Conservation (phyloP, 176 grass and related monocot genomes). For the Aechmea fasciata region DNA sequence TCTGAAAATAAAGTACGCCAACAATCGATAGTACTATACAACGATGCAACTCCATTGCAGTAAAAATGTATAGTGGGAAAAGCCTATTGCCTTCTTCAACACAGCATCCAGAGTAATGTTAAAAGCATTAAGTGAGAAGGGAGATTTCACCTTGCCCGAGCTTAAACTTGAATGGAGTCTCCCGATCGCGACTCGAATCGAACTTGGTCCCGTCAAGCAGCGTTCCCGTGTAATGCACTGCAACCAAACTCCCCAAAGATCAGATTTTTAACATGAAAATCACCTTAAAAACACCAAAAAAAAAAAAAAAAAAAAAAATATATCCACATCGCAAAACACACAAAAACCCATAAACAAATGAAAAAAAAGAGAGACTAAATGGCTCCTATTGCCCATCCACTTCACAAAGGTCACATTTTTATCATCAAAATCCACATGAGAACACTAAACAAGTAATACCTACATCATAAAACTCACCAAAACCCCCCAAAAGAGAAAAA, state of each 20-base stretch:
- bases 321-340: not conserved
- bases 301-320: not conserved
- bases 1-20: not conserved
- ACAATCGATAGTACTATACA: not conserved
- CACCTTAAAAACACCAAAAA: too few species aligned
- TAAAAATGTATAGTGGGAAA: not conserved
- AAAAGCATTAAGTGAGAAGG: constrained; percentile 13
- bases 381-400: too few species aligned
- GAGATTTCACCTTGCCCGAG: constrained; percentile 67
- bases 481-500: too few species aligned
- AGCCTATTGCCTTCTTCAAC: not conserved
- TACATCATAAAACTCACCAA: too few species aligned
- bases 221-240: constrained; percentile 96
- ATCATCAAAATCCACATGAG: too few species aligned
- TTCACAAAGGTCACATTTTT: too few species aligned
- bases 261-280: not conserved
- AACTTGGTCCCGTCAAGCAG: constrained; percentile 98
- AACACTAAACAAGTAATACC: too few species aligned
- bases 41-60: not conserved
- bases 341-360: not conserved
- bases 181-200: constrained; percentile 82
- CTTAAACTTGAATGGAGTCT: constrained; percentile 84
- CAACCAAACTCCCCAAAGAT: constrained; percentile 14
- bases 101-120: not conserved
- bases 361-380: too few species aligned